Base-by-base conservation (phyloP, 805 yeast species). In the Barnettozyma populi region DNA sequence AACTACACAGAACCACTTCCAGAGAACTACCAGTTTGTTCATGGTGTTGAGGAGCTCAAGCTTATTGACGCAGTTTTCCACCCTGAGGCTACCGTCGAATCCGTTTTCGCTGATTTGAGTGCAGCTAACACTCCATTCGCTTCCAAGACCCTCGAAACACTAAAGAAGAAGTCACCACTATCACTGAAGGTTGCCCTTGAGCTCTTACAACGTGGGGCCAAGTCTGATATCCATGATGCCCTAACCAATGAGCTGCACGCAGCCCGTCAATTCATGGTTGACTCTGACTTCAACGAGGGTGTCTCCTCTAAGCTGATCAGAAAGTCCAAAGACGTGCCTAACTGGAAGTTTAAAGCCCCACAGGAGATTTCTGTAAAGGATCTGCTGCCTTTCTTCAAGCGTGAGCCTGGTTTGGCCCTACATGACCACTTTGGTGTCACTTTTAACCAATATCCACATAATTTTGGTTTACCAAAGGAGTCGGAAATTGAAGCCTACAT, bases 401-500 rank as follows among this genome's bases (percentile, higher is more conserved):
- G 57, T 25, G 53, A 61, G 55, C 51, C 67, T 20, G 50, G 65
- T 46, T 54, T 67, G 48, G 46, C 65, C 37, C 63, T 61, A 43
- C 62, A 62, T 19, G 56, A 55, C 23, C 51, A 56, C 38, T 54
- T 66, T 27, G 61, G 61, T 38, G 61, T 66, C 36, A 68, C 74
- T 18, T 76, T 71, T 66, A 62, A 59, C 31, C 67, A 73, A 52
- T 76, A 78, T 59, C 73, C 74, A 20, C 56, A 58, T 69, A 69
- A 78, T 59, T 84, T 80, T 75, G 96, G 95, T 27, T 73, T 94
- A 55, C 98, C 98, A 44, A 71, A 79, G 11, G 88, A 86, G 65
- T 52, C 63, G 34, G 85, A 80, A 50, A 73, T 92, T 48, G 76
- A 75, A 57, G 70, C 71, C 44, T 87, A 76, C 64, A 79, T 90